These are phyloP conservation scores for Notholithocarpus densiflorus DNA, from an alignment of 306 rosid genomes.

Conservation along the genomic window DNA sequence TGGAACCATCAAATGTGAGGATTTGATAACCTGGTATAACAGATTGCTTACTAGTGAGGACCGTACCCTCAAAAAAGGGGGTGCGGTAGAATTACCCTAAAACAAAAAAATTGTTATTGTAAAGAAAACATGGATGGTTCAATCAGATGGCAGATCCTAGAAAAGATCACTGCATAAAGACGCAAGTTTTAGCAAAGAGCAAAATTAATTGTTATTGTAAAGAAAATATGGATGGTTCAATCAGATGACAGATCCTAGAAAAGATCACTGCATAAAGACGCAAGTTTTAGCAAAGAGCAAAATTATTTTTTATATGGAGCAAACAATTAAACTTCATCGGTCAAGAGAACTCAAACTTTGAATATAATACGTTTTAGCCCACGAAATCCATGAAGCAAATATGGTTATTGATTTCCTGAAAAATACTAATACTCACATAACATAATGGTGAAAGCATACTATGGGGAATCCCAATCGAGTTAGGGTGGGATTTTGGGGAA, in stretches of 20 bases:
- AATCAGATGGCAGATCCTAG: slow-evolving; percentile 51
- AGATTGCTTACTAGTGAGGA: too few species aligned
- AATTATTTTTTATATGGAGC: too few species aligned
- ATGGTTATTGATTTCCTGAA: neutral
- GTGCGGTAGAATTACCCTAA: too few species aligned
- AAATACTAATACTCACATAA: neutral
- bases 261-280: slow-evolving; percentile 59
- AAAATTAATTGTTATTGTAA: slow-evolving; percentile 5
- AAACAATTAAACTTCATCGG: too few species aligned
- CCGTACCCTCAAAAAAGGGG: too few species aligned
- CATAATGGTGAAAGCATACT: too few species aligned
- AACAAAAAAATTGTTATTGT: neutral
- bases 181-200: neutral
- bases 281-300: neutral
- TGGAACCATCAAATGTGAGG: too few species aligned
- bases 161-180: slow-evolving; percentile 63
- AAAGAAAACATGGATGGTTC: slow-evolving; percentile 60
- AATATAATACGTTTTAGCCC: neutral
- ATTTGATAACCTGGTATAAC: too few species aligned
- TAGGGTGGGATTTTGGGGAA: too few species aligned
- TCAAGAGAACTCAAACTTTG: too few species aligned
- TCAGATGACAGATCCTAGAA: slow-evolving; percentile 52
- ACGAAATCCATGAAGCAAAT: neutral
- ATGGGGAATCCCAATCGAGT: too few species aligned
- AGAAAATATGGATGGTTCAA: slow-evolving; percentile 57